These are phyloP conservation scores for Schoenoplectus triqueter DNA, from an alignment of 202 grass and related monocot species.

Conservation along the genomic window DNA sequence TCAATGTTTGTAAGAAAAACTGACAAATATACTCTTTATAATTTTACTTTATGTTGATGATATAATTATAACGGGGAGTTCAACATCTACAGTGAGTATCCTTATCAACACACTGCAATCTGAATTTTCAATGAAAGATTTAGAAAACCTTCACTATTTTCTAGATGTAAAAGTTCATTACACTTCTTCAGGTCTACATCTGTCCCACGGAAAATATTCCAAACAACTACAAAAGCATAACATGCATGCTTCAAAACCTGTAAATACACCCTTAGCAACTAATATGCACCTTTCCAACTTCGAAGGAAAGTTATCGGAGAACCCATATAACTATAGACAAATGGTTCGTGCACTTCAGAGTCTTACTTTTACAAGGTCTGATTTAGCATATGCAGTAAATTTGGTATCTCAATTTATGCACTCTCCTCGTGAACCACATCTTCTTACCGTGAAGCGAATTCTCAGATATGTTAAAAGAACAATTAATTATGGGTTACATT, in stretches of 20 bases:
- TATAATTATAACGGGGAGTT: not conserved
- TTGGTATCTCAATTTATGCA: not conserved
- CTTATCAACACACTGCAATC: not conserved
- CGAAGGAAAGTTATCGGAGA: not conserved
- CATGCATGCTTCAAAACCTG: not conserved
- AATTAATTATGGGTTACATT: not conserved
- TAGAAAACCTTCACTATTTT: conserved; percentile 13
- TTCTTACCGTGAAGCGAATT: not conserved
- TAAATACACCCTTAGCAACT: not conserved
- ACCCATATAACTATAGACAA: conserved; percentile 5
- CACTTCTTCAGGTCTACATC: not conserved
- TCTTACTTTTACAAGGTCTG: not conserved
- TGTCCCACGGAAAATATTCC: not conserved
- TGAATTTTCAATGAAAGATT: conserved; percentile 14
- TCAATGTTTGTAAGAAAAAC: conserved; percentile 7
- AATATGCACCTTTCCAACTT: not conserved
- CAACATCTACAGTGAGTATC: not conserved
- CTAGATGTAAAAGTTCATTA: not conserved
- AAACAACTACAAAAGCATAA: not conserved
- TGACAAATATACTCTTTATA: not conserved
- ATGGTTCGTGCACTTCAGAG: not conserved
- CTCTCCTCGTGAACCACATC: not conserved
- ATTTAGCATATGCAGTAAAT: not conserved
- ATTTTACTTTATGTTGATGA: not conserved
- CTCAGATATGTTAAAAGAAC: not conserved